Conservation (phyloP, 2,329 filamentous ascomycete genomes). For the Cercospora berteroae region DNA sequence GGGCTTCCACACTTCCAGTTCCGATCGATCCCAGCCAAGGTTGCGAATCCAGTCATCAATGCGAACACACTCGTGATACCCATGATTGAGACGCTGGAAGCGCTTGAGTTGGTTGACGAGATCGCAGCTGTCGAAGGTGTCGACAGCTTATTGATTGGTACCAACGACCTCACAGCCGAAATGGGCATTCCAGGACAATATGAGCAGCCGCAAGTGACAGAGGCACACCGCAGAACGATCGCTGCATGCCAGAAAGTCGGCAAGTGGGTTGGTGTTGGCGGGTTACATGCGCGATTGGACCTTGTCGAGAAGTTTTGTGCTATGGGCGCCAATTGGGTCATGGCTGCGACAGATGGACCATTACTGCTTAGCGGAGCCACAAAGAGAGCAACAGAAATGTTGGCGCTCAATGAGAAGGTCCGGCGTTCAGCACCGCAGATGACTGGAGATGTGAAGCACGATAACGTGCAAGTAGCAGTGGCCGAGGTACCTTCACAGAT, state of each 20-base stretch:
- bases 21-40: constrained; percentile 35
- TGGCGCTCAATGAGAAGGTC: background rate
- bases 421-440: background rate
- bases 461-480: background rate
- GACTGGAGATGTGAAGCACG: background rate
- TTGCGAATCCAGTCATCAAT: constrained; percentile 41
- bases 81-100: constrained; percentile 46
- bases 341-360: constrained; percentile 40
- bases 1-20: constrained; percentile 42
- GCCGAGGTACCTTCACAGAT: background rate
- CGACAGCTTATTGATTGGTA: constrained; percentile 46
- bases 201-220: constrained; percentile 37
- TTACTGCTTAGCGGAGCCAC: constrained; percentile 41
- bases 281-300: constrained; percentile 43
- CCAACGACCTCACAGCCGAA: constrained; percentile 47
- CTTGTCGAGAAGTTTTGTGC: constrained; percentile 44
- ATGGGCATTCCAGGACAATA: constrained; percentile 46
- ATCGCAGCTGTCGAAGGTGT: constrained; percentile 45
- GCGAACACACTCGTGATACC: constrained; percentile 43
- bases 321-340: constrained; percentile 42
- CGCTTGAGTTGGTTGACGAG: constrained; percentile 43
- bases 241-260: constrained; percentile 42
- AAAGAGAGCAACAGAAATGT: constrained; percentile 25
- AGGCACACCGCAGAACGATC: constrained; percentile 39
- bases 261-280: constrained; percentile 45